phyloP scores from a whole-genome alignment of 192 early-diverging fungal species.

The Diversispora eburnea region DNA sequence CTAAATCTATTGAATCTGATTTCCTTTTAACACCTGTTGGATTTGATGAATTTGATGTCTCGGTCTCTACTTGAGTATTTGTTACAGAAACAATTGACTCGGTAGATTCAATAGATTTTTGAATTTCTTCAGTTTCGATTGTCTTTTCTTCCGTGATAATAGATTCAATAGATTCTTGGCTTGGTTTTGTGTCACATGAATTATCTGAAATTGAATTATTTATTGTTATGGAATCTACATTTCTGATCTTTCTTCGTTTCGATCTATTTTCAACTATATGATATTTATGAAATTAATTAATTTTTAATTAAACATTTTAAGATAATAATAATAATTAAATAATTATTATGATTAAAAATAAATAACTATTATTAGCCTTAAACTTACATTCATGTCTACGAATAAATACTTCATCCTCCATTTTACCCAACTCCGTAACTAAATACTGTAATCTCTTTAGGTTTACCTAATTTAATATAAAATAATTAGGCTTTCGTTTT shows the following conservation, averaged over 20 bases:
- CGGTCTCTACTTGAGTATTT: conserved; percentile 2
- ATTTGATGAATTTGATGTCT: conserved; percentile 38
- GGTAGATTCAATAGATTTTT: background rate
- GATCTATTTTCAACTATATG: too few relatives aligned
- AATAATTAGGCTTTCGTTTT: background rate
- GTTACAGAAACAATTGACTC: conserved; percentile 10
- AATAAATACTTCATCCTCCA: conserved; percentile 77
- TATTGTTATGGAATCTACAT: too few relatives aligned
- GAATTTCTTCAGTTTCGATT: too few relatives aligned
- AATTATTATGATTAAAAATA: background rate
- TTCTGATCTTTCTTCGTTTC: too few relatives aligned
- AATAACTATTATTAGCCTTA: background rate
- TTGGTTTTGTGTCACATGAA: conserved; percentile 26
- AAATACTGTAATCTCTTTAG: conserved; percentile 75
- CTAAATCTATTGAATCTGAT: conserved; percentile 36
- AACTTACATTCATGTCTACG: conserved; percentile 46
- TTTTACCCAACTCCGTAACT: conserved; percentile 75
- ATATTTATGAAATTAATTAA: too few relatives aligned
- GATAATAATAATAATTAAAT: background rate
- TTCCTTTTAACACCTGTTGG: conserved; percentile 40
- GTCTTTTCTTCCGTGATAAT: too few relatives aligned
- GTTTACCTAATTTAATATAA: conserved; percentile 45
- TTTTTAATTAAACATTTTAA: too few relatives aligned
- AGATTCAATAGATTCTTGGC: conserved; percentile 43
- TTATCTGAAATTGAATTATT: too few relatives aligned